Evolutionary conservation across 768 basidiomycete species (phyloP).

Genomic region (Amanita fuliginea): DNA sequence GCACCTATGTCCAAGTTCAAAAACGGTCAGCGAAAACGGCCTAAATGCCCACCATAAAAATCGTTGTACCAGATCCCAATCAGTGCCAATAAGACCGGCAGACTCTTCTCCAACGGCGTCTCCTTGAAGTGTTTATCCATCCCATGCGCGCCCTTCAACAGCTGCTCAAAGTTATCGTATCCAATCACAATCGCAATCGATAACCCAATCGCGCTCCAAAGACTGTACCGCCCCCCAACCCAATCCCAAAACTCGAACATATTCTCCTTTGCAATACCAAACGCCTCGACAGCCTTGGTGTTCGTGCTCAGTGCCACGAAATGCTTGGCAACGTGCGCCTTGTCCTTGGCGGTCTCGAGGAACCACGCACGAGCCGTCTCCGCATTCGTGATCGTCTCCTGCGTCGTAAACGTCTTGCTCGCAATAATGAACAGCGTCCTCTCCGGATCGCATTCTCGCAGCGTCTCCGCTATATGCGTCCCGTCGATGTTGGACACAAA

Average conservation of each 20-base stretch:
- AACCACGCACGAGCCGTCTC: conserved; percentile 94
- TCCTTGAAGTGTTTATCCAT: conserved; percentile 98
- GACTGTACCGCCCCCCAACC: conserved; percentile 97
- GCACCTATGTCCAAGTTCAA: conserved; percentile 35
- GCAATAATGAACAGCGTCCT: conserved; percentile 96
- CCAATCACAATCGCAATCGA: conserved; percentile 91
- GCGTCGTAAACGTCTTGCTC: conserved; percentile 98
- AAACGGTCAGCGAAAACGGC: neutral
- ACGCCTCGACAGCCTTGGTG: conserved; percentile 82
- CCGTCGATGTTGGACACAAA: conserved; percentile 99
- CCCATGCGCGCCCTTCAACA: conserved; percentile 87
- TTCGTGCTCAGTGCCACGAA: conserved; percentile 98
- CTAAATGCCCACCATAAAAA: conserved; percentile 58
- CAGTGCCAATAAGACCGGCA: conserved; percentile 84
- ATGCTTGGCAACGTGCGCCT: conserved; percentile 93
- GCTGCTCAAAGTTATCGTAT: conserved; percentile 84
- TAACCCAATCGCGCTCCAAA: conserved; percentile 97
- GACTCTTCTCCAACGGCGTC: conserved; percentile 77
- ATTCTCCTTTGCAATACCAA: conserved; percentile 84
- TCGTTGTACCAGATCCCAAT: conserved; percentile 99
- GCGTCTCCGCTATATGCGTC: conserved; percentile 87
- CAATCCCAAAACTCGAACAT: conserved; percentile 99
- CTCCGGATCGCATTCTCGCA: conserved; percentile 76
- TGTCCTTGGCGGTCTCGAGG: conserved; percentile 71
- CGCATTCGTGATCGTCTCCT: conserved; percentile 99